Conservation (phyloP, 768 basidiomycete genomes). For the Boletus reticuloceps region DNA sequence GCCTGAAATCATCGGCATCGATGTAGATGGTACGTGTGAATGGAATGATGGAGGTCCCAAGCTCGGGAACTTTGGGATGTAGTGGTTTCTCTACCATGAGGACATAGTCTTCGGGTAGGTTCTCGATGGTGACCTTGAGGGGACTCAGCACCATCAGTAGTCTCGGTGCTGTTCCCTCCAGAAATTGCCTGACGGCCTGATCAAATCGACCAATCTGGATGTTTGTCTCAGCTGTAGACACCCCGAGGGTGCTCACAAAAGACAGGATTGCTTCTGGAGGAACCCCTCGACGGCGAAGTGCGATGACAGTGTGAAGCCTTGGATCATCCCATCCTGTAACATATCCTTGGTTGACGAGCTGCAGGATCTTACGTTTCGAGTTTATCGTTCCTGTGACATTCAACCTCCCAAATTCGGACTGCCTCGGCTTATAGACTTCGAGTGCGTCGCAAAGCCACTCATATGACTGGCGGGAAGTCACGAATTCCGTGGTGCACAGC, state of each 20-base stretch:
- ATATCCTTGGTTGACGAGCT: slow-evolving; percentile 79
- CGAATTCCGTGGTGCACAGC: slow-evolving; percentile 93
- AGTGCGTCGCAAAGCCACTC: slow-evolving; percentile 99
- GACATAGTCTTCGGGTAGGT: slow-evolving; percentile 82
- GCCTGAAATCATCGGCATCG: slow-evolving; percentile 89
- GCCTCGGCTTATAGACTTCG: slow-evolving; percentile 95
- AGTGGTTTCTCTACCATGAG: slow-evolving; percentile 85
- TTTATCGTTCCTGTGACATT: slow-evolving; percentile 93
- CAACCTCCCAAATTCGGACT: slow-evolving; percentile 94
- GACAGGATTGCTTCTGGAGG: slow-evolving; percentile 95
- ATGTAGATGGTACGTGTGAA: slow-evolving; percentile 91
- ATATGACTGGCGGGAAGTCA: slow-evolving; percentile 93
- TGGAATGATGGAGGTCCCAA: slow-evolving; percentile 78
- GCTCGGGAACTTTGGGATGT: slow-evolving; percentile 89
- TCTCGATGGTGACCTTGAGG: slow-evolving; percentile 88
- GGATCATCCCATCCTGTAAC: slow-evolving; percentile 98
- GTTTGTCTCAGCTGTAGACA: slow-evolving; percentile 79
- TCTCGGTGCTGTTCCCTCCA: slow-evolving; percentile 85
- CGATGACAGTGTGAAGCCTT: slow-evolving; percentile 93
- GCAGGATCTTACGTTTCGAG: slow-evolving; percentile 93
- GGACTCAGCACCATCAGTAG: slow-evolving; percentile 90
- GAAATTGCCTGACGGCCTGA: slow-evolving; percentile 80
- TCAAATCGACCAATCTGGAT: slow-evolving; percentile 91
- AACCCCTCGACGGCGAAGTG: slow-evolving; percentile 89
- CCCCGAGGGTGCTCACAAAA: slow-evolving; percentile 93